Evolutionary conservation across 495 filamentous ascomycete species (phyloP), one percentile per base, ranked within the genome.

Genomic region (Ascobolus immersus): DNA sequence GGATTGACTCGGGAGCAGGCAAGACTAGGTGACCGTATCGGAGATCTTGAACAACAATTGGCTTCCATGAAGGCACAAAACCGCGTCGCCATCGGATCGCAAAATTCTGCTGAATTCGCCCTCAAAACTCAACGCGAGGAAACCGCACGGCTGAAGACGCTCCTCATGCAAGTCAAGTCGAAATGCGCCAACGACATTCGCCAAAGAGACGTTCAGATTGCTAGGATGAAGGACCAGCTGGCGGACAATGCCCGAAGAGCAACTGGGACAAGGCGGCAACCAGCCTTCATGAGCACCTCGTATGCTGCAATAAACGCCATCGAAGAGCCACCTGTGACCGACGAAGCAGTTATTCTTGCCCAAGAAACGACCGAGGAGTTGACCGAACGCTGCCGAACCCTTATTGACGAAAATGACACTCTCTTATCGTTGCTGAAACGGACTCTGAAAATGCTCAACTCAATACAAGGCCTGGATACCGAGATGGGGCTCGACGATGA

Each of bases 401-500:
- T 94, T 22, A 90, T 81, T 41, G 81, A 92, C 43, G 86, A 96
- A 51, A 96, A 96, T 41, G 86, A 94, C 49, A 63, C 65, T 1
- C 47, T 96, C 15, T 71, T 86, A 6, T 59, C 58, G 1, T 59
- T 93, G 25, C 57, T 90, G 14, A 59, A 74, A 34, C 63, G 67
- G 29, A 77, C 77, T 2, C 55, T 80, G 5, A 56, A 65, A 8
- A 76, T 65, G 2, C 53, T 96, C 34, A 70, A 70, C 38, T 71
- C 80, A 30, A 59, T 94, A 45, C 77, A 80, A 48, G 86, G 77
- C 5, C 44, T 89, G 28, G 64, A 77, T 19, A 55, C 64, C 4
- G 45, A 52, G 1, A 44, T 41, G 3, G 55, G 57, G 13, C 57
- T 55, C 17, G 51, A 57, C 14, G 55, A 59, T n/a, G 54, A 53